phyloP scores from a whole-genome alignment of 2,329 filamentous ascomycete genomes.

The Scedosporium dehoogii region DNA sequence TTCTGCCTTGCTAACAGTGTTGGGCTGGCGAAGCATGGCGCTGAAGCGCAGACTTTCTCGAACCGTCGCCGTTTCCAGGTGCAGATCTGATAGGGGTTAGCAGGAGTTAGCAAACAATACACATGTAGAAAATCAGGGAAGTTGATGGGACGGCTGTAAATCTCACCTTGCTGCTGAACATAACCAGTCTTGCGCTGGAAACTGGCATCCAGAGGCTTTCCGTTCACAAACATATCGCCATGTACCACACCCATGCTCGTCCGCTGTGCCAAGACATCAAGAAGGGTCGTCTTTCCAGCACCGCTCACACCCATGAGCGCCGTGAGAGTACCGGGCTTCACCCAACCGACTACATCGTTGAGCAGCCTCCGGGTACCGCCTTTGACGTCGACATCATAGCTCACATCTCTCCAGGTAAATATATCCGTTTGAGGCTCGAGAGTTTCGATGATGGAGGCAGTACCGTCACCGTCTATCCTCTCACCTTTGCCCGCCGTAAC shows the following conservation, averaged over 20 bases:
- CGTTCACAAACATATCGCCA: conserved; percentile 57
- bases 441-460: conserved; percentile 11
- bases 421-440: conserved; percentile 41
- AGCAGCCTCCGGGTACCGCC: conserved; percentile 59
- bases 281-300: conserved; percentile 32
- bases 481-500: conserved; percentile 32
- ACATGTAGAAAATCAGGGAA: no score
- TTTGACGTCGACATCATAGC: conserved; percentile 65
- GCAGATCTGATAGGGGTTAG: conserved; percentile 31
- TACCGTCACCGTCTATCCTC: conserved; percentile 35
- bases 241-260: conserved; percentile 53
- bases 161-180: conserved; percentile 51
- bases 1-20: conserved; percentile 40
- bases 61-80: conserved; percentile 44
- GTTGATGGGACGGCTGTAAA: background rate
- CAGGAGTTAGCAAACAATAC: no score
- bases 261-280: conserved; percentile 34
- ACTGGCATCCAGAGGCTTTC: conserved; percentile 40
- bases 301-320: conserved; percentile 59
- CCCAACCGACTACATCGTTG: conserved; percentile 76
- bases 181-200: conserved; percentile 60
- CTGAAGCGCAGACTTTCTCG: conserved; percentile 45
- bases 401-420: conserved; percentile 72
- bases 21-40: conserved; percentile 48
- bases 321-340: conserved; percentile 79